These are phyloP conservation scores for Coniochaeta sp. DNA, from an alignment of 2,329 filamentous ascomycete genomes.

Conservation along the genomic window DNA sequence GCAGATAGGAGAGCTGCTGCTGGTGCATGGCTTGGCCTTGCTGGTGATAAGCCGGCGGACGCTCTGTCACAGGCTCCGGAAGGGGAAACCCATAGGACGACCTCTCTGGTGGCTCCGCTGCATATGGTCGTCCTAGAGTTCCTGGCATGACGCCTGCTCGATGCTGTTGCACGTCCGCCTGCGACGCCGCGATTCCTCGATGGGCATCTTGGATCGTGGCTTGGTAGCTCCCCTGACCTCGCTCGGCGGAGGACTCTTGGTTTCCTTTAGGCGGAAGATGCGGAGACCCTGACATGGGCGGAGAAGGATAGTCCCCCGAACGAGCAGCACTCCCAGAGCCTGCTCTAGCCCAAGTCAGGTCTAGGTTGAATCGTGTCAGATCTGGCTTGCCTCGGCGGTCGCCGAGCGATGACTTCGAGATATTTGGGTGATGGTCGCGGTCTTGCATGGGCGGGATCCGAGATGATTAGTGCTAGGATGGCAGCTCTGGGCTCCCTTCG, in stretches of 20 bases:
- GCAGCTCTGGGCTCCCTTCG: conserved; percentile 49
- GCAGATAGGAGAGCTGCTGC: conserved; percentile 17
- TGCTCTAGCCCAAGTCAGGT: conserved; percentile 49
- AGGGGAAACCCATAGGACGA: conserved; percentile 31
- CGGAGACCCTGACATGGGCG: conserved; percentile 68
- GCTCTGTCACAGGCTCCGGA: conserved; percentile 26
- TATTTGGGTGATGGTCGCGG: conserved; percentile 35
- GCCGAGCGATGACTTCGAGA: conserved; percentile 42
- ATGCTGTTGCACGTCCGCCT: conserved; percentile 26
- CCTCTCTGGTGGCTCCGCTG: conserved; percentile 30
- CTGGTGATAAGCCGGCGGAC: conserved; percentile 19
- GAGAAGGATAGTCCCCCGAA: conserved; percentile 60
- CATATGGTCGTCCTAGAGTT: conserved; percentile 29
- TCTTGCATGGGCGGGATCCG: conserved; percentile 45
- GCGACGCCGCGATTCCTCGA: conserved; percentile 29
- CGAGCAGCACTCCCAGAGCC: conserved; percentile 47
- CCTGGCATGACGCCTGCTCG: conserved; percentile 15
- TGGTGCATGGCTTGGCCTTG: conserved; percentile 24
- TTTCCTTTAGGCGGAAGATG: conserved; percentile 51
- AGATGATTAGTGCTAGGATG: conserved; percentile 25
- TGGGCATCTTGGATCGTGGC: conserved; percentile 45
- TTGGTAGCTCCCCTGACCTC: conserved; percentile 42
- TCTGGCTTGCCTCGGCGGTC: conserved; percentile 52
- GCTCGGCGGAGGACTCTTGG: conserved; percentile 46
- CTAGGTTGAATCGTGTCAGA: conserved; percentile 46